Percentiles rank a stretch among this genome's conserved stretches.
Evolutionary conservation across 257 asterid genomes (phyloP).

Genomic region (Solanum piurae): DNA sequence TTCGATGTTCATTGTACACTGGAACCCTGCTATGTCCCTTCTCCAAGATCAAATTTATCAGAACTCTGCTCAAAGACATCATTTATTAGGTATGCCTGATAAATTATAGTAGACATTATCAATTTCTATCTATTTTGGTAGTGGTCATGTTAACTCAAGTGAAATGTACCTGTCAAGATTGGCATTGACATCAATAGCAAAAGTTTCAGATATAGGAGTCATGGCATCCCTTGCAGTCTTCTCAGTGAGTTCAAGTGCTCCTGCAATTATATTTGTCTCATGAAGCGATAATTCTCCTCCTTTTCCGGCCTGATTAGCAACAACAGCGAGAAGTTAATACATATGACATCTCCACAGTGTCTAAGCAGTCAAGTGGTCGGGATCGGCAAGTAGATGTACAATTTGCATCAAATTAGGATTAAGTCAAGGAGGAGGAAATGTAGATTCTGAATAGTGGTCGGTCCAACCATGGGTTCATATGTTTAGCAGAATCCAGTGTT

Average conservation of each 20-base stretch:
- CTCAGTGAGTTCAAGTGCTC: constrained; percentile 63
- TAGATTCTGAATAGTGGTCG: not conserved
- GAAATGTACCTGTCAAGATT: constrained; percentile 51
- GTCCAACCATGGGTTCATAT: not conserved
- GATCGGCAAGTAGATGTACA: not conserved
- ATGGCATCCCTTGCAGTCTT: constrained; percentile 73
- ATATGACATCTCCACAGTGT: not conserved
- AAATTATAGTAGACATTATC: not conserved
- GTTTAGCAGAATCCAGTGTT: not conserved
- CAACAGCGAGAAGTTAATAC: not conserved
- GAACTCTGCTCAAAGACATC: constrained; percentile 22
- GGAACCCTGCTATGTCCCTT: constrained; percentile 78
- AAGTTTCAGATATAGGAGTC: constrained; percentile 50
- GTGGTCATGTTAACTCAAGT: not conserved
- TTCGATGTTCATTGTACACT: constrained; percentile 55
- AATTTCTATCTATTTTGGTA: not conserved
- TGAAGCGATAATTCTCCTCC: constrained; percentile 64
- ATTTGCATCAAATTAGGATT: not conserved
- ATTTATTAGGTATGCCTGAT: not conserved
- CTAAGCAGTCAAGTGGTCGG: not conserved
- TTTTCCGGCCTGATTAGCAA: constrained; percentile 50
- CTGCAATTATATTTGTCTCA: constrained; percentile 64
- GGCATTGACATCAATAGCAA: constrained; percentile 52
- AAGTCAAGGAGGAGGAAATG: not conserved
- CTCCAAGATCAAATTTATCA: constrained; percentile 54